These are phyloP conservation scores for Phytophthora gonapodyides DNA, from an alignment of 352 stramenopile genomes.

Conservation along the genomic window DNA sequence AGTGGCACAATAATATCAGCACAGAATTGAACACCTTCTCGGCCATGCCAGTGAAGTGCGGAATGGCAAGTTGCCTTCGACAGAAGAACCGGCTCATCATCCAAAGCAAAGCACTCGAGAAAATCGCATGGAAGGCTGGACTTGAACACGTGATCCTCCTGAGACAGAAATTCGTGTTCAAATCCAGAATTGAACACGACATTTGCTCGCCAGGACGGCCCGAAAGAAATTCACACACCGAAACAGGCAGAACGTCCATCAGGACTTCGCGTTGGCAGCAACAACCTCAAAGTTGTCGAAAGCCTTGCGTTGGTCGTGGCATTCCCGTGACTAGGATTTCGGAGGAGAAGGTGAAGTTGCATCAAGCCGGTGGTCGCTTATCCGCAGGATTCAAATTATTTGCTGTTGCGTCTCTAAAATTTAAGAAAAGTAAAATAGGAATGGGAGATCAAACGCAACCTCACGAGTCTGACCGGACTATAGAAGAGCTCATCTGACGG, in stretches of 20 bases:
- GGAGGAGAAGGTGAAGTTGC: too few relatives aligned
- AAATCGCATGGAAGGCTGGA: not conserved
- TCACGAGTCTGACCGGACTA: too few relatives aligned
- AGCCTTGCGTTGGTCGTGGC: too few relatives aligned
- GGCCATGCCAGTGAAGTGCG: not conserved
- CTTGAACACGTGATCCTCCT: constrained; percentile 12
- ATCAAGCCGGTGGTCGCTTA: too few relatives aligned
- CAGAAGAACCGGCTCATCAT: too few relatives aligned
- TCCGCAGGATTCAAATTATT: too few relatives aligned
- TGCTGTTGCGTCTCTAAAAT: too few relatives aligned
- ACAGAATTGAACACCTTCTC: constrained; percentile 11
- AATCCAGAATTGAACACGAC: constrained; percentile 27
- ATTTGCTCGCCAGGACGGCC: constrained; percentile 15
- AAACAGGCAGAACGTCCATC: constrained; percentile 10
- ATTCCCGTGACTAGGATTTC: too few relatives aligned
- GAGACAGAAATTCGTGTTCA: constrained; percentile 20
- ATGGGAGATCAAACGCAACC: too few relatives aligned
- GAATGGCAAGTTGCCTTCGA: not conserved
- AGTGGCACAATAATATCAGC: constrained; percentile 35
- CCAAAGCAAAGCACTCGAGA: not conserved
- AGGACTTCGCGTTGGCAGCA: not conserved
- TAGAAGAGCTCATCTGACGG: not conserved
- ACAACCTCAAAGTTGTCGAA: not conserved
- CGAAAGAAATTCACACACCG: constrained; percentile 28
- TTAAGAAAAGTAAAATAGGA: too few relatives aligned